Evolutionary conservation across 805 yeast genomes (phyloP).

Genomic region (Hemisphaericaspora nanyangensis): DNA sequence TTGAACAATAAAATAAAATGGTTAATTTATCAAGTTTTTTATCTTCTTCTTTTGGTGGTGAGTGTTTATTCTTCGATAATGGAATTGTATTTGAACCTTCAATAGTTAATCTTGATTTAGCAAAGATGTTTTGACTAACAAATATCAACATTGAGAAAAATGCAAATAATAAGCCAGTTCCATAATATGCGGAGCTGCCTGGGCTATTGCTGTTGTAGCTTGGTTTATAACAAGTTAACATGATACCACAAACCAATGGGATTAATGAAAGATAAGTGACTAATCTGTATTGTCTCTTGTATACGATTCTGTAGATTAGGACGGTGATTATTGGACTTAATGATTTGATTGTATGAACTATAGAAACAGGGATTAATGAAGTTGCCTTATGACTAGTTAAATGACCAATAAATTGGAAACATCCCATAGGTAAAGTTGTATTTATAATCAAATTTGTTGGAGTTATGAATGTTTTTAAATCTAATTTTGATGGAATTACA

Average conservation of each 20-base stretch:
- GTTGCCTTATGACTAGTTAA: conserved; percentile 91
- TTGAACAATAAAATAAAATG: conserved; percentile 66
- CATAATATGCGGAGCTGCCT: conserved; percentile 12
- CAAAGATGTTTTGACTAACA: conserved; percentile 76
- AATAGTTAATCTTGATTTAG: conserved; percentile 64
- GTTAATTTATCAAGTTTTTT: conserved; percentile 65
- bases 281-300: conserved; percentile 51
- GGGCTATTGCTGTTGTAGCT: conserved; percentile 2
- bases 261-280: conserved; percentile 75
- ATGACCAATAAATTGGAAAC: conserved; percentile 90
- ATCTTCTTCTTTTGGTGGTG: conserved; percentile 6
- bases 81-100: conserved; percentile 20
- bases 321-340: conserved; percentile 89
- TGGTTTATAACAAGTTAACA: conserved; percentile 60
- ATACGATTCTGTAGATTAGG: conserved; percentile 62
- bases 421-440: conserved; percentile 90
- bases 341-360: conserved; percentile 93
- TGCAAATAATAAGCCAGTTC: conserved; percentile 46
- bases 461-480: conserved; percentile 39
- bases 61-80: conserved; percentile 1
- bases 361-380: conserved; percentile 83
- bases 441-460: conserved; percentile 52
- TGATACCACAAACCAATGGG: conserved; percentile 82
- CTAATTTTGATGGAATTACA: conserved; percentile 39
- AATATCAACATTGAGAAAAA: conserved; percentile 60